Evolutionary conservation across 768 basidiomycete species (phyloP).

Genomic region (Leccinum subtestaceum): DNA sequence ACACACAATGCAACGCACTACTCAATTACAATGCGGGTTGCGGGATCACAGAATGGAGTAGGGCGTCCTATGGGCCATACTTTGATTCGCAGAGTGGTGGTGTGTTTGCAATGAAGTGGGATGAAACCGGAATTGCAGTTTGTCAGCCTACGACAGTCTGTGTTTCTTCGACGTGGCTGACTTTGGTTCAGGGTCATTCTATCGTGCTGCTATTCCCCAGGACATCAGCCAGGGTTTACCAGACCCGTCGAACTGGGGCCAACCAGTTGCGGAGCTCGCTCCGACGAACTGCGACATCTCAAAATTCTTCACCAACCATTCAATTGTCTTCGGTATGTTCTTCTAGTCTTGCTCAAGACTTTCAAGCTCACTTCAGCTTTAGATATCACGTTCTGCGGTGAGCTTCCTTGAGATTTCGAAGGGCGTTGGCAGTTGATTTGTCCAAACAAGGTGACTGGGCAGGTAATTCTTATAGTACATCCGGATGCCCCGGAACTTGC

Average conservation of each 20-base stretch:
- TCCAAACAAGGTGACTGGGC: constrained; percentile 70
- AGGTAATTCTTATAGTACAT: constrained; percentile 74
- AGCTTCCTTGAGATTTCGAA: constrained; percentile 16
- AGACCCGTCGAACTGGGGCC: constrained; percentile 65
- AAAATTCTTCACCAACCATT: constrained; percentile 63
- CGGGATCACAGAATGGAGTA: constrained; percentile 74
- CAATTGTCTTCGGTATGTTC: constrained; percentile 68
- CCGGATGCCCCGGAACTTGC: constrained; percentile 75
- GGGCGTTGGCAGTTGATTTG: constrained; percentile 5
- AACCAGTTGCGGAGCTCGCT: constrained; percentile 59
- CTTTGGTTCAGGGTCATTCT: constrained; percentile 66
- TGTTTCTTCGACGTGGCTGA: constrained; percentile 2
- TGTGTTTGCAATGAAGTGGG: constrained; percentile 90
- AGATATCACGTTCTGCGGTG: constrained; percentile 86
- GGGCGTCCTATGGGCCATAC: constrained; percentile 77
- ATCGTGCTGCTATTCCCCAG: constrained; percentile 68
- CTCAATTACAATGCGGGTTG: constrained; percentile 68
- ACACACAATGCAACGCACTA: constrained; percentile 53
- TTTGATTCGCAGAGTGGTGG: constrained; percentile 82
- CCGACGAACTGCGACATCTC: constrained; percentile 54
- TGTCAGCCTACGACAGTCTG: constrained; percentile 44
- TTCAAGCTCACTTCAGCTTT: constrained; percentile 15
- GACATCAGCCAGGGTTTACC: constrained; percentile 64
- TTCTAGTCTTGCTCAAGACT: not conserved
- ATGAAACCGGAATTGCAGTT: constrained; percentile 68